These are phyloP conservation scores for Salicornia ramosissima DNA, from an alignment of 148 eudicot species.

Conservation along the genomic window DNA sequence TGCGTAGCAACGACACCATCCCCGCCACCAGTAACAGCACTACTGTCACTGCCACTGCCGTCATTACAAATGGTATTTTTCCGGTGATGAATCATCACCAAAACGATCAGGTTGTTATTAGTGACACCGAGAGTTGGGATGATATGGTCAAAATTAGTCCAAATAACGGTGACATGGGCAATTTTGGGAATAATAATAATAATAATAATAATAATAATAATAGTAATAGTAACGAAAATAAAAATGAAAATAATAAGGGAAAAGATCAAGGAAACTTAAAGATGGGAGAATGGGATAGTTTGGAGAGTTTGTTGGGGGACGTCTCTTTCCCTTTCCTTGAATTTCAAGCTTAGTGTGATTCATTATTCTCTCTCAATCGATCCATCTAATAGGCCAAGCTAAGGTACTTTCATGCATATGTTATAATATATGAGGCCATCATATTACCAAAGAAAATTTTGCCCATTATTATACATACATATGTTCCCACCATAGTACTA, in stretches of 20 bases:
- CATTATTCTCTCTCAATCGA: not conserved
- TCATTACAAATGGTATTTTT: not conserved
- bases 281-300: constrained; percentile 69
- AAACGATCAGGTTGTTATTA: not conserved
- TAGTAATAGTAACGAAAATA: not conserved
- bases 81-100: not conserved
- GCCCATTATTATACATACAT: not conserved
- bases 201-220: not conserved
- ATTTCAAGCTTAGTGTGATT: constrained; percentile 35
- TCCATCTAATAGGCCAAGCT: too few relatives aligned
- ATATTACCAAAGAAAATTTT: constrained; percentile 6
- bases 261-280: constrained; percentile 42
- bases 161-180: constrained; percentile 3
- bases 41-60: not conserved
- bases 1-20: not conserved
- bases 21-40: not conserved
- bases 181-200: constrained; percentile 6
- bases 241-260: constrained; percentile 22
- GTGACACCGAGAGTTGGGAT: constrained; percentile 6
- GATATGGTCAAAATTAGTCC: constrained; percentile 2
- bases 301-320: constrained; percentile 73
- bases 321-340: constrained; percentile 65
- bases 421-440: constrained; percentile 5
- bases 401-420: not conserved
- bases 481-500: not conserved